Evolutionary conservation across 1,284 basidiomycete species (phyloP).

Genomic region (Bjerkandera adusta): DNA sequence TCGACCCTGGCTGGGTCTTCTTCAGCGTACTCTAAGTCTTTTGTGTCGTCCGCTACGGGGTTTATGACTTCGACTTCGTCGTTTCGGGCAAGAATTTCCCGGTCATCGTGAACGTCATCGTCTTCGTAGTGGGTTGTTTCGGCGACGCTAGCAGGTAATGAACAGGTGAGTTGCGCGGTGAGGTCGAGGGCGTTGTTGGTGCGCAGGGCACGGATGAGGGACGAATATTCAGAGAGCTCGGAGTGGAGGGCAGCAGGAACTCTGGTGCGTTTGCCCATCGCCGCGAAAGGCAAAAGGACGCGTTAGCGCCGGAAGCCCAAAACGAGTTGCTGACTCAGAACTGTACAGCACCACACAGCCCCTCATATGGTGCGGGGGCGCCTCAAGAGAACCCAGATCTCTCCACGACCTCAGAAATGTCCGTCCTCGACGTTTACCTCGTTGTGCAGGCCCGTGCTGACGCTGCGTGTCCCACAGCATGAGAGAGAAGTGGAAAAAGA

Average conservation of each 20-base stretch:
- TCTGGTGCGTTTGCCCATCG: constrained; percentile 41
- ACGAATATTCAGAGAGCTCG: constrained; percentile 62
- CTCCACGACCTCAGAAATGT: constrained; percentile 33
- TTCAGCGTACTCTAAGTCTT: neutral
- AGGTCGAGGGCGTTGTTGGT: constrained; percentile 54
- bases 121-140: constrained; percentile 9
- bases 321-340: constrained; percentile 30
- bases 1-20: neutral
- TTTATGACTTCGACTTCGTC: constrained; percentile 15
- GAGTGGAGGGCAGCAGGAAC: constrained; percentile 51
- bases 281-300: neutral
- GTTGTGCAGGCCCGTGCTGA: constrained; percentile 10
- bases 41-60: constrained; percentile 13
- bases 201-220: constrained; percentile 56
- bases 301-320: constrained; percentile 2
- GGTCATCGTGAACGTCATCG: constrained; percentile 3
- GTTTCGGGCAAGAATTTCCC: constrained; percentile 10
- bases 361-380: constrained; percentile 21
- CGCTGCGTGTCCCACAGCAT: constrained; percentile 41
- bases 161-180: constrained; percentile 43
- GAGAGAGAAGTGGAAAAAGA: constrained; percentile 94
- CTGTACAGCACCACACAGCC: constrained; percentile 44
- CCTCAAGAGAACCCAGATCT: constrained; percentile 23
- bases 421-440: constrained; percentile 16
- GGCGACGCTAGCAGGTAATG: constrained; percentile 14